Evolutionary conservation across 179 eudicot genomes (phyloP).

Genomic region (Actinidia chinensis): DNA sequence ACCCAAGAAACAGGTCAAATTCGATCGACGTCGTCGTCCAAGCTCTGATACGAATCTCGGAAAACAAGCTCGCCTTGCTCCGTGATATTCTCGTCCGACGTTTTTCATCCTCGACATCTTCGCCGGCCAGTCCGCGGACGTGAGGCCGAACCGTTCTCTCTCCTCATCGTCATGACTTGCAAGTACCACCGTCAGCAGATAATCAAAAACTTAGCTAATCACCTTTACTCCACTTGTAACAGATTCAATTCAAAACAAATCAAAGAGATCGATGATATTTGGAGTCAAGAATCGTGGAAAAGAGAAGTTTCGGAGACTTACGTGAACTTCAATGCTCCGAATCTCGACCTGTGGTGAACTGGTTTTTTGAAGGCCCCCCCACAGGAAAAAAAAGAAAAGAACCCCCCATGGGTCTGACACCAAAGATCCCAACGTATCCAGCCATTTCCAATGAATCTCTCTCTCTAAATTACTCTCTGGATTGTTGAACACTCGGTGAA

Average conservation of each 20-base stretch:
- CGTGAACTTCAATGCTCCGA: constrained; percentile 74
- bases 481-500: background rate
- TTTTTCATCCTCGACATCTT: constrained; percentile 87
- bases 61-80: constrained; percentile 76
- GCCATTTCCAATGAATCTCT: constrained; percentile 43
- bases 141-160: constrained; percentile 81
- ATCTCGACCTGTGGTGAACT: constrained; percentile 99
- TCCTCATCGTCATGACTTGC: constrained; percentile 78
- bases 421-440: constrained; percentile 78
- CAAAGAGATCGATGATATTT: background rate
- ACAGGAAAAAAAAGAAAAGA: too few relatives aligned
- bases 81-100: constrained; percentile 77
- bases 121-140: constrained; percentile 67
- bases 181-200: background rate
- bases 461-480: constrained; percentile 7
- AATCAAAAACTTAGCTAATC: too few relatives aligned
- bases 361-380: constrained; percentile 92
- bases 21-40: constrained; percentile 80
- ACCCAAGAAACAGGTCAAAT: constrained; percentile 90
- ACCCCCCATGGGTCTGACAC: constrained; percentile 99
- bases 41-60: constrained; percentile 51
- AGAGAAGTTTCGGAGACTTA: constrained; percentile 22
- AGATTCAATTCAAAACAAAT: background rate
- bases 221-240: too few relatives aligned
- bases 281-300: background rate